Conservation (phyloP, 805 yeast genomes). For the Cyberlindnera bimundalis region DNA sequence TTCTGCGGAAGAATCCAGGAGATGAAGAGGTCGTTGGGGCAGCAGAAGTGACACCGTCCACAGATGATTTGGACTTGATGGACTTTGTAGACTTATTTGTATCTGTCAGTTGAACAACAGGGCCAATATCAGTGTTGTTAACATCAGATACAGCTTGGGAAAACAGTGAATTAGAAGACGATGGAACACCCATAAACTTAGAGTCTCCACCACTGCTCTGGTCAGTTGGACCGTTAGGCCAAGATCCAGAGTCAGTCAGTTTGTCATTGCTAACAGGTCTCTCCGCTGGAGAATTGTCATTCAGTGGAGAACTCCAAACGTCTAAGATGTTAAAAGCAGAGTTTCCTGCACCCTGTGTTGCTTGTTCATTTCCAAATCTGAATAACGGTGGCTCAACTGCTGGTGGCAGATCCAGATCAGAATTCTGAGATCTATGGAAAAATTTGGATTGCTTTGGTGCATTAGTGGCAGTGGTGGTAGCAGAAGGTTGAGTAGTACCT, state of each 20-base stretch:
- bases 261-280: background rate
- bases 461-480: background rate
- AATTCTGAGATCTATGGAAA: slow-evolving; percentile 18
- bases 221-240: background rate
- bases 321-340: slow-evolving; percentile 14
- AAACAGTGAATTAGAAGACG: slow-evolving; percentile 14
- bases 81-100: slow-evolving; percentile 22
- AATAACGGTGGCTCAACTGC: slow-evolving; percentile 1
- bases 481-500: background rate
- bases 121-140: slow-evolving; percentile 8
- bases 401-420: slow-evolving; percentile 3
- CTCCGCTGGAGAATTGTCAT: slow-evolving; percentile 8
- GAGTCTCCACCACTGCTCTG: slow-evolving; percentile 2
- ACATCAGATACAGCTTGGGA: slow-evolving; percentile 15
- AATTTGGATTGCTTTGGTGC: slow-evolving; percentile 24
- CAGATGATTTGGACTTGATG: slow-evolving; percentile 17
- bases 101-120: slow-evolving; percentile 16
- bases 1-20: slow-evolving; percentile 36
- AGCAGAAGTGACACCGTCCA: slow-evolving; percentile 13
- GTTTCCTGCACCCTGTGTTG: slow-evolving; percentile 1
- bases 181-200: slow-evolving; percentile 3
- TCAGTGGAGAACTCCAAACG: slow-evolving; percentile 17
- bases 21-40: slow-evolving; percentile 23
- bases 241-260: background rate
- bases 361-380: slow-evolving; percentile 2